Percentiles rank a stretch among this genome's conserved stretches.
phyloP scores from a whole-genome alignment of 768 basidiomycete species.

The Serendipita sp. region DNA sequence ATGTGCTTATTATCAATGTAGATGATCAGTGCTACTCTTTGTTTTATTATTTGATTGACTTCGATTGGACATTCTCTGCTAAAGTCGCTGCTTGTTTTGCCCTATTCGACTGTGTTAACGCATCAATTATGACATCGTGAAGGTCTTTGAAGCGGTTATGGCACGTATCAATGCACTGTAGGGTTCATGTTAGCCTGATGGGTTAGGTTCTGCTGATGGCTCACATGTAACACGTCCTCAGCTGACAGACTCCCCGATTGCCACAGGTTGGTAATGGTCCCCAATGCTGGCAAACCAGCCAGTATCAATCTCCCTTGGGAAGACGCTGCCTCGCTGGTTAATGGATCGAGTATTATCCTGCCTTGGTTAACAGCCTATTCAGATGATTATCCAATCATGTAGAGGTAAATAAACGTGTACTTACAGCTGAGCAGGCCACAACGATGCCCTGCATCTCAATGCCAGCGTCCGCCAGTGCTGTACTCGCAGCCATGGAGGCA shows the following conservation, averaged over 20 bases:
- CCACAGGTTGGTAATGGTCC: constrained; percentile 71
- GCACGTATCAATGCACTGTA: constrained; percentile 53
- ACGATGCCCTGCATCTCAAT: constrained; percentile 85
- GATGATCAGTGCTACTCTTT: no score
- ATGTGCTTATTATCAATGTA: no score
- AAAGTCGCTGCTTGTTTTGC: background rate
- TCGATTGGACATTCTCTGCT: no score
- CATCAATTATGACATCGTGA: constrained; percentile 56
- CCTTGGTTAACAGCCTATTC: constrained; percentile 37
- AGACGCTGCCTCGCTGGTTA: constrained; percentile 39
- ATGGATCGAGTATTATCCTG: constrained; percentile 68
- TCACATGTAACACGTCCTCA: constrained; percentile 38
- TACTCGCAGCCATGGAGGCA: constrained; percentile 71
- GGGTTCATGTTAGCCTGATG: background rate
- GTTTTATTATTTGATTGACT: no score
- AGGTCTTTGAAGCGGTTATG: constrained; percentile 57
- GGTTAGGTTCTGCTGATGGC: constrained; percentile 14
- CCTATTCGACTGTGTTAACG: constrained; percentile 21
- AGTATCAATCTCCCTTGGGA: constrained; percentile 57
- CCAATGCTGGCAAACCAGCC: constrained; percentile 77
- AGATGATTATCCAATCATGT: constrained; percentile 6
- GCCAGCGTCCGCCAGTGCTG: constrained; percentile 84
- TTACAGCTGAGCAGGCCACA: constrained; percentile 61
- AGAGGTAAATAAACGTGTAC: background rate
- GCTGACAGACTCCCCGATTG: constrained; percentile 53